Conservation (phyloP, 2,329 filamentous ascomycete genomes). For the Verticillium longisporum region DNA sequence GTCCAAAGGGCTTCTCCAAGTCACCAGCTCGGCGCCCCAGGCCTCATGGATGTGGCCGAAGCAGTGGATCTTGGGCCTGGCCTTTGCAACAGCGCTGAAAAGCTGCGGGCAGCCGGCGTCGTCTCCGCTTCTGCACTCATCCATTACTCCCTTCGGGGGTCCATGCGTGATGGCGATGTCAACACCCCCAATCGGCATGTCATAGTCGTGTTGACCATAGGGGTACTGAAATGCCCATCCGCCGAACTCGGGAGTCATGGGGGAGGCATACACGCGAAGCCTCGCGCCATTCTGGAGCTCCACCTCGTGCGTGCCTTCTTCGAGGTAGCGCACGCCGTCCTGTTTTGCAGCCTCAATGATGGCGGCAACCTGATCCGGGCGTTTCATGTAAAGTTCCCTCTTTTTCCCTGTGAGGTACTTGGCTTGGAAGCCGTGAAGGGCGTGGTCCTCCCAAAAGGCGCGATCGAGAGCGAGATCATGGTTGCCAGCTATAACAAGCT, state of each 20-base stretch:
- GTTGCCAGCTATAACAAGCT: slow-evolving; percentile 44
- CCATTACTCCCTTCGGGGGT: slow-evolving; percentile 32
- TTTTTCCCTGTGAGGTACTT: slow-evolving; percentile 2
- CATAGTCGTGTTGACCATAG: slow-evolving; percentile 17
- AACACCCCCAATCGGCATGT: slow-evolving; percentile 12
- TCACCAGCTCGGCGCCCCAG: slow-evolving; percentile 34
- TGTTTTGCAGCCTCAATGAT: slow-evolving; percentile 18
- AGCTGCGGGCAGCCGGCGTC: slow-evolving; percentile 22
- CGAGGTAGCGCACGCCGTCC: slow-evolving; percentile 19
- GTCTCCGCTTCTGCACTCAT: slow-evolving; percentile 21
- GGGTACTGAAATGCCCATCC: slow-evolving; percentile 39
- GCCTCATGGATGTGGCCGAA: slow-evolving; percentile 26
- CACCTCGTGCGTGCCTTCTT: slow-evolving; percentile 34
- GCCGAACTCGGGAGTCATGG: slow-evolving; percentile 31
- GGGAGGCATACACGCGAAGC: slow-evolving; percentile 36
- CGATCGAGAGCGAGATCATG: slow-evolving; percentile 39
- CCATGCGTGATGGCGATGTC: slow-evolving; percentile 28
- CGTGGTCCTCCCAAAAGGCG: neutral
- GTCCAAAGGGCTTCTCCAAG: slow-evolving; percentile 30
- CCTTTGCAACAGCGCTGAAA: slow-evolving; percentile 19
- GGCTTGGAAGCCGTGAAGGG: neutral
- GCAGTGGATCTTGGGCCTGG: slow-evolving; percentile 25
- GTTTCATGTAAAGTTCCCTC: slow-evolving; percentile 25
- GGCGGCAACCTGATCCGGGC: slow-evolving; percentile 23
- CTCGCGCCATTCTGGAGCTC: slow-evolving; percentile 30